Evolutionary conservation across 495 filamentous ascomycete species (phyloP).

Genomic region (Aspergillus egyptiacus): DNA sequence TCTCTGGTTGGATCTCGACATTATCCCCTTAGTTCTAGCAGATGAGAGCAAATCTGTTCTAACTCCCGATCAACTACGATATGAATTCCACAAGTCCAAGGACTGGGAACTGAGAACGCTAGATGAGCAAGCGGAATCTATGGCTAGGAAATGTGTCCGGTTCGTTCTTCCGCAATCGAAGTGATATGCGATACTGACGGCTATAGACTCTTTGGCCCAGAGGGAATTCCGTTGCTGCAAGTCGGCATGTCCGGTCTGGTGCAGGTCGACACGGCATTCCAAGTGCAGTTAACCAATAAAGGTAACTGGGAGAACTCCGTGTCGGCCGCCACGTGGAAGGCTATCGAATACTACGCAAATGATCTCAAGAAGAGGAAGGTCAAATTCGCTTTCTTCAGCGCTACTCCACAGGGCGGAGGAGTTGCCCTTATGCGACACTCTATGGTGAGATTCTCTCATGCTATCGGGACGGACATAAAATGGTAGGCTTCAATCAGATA

Average conservation of each 20-base stretch:
- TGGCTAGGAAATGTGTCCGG: slow-evolving; percentile 76
- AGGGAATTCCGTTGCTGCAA: slow-evolving; percentile 63
- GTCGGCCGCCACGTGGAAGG: slow-evolving; percentile 57
- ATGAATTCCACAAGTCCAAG: background rate
- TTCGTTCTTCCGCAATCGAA: slow-evolving; percentile 29
- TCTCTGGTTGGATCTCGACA: slow-evolving; percentile 77
- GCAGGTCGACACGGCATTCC: slow-evolving; percentile 63
- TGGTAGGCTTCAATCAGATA: slow-evolving; percentile 59
- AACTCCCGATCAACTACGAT: slow-evolving; percentile 11
- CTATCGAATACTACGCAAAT: slow-evolving; percentile 59
- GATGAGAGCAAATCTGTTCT: slow-evolving; percentile 23
- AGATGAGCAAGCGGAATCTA: slow-evolving; percentile 82
- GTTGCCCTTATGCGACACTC: slow-evolving; percentile 88
- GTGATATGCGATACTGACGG: slow-evolving; percentile 5
- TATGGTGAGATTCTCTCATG: slow-evolving; percentile 64
- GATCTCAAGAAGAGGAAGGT: slow-evolving; percentile 60
- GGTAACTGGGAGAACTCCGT: slow-evolving; percentile 63
- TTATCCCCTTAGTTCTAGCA: slow-evolving; percentile 58
- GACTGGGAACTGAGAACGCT: slow-evolving; percentile 51
- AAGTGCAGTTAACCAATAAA: slow-evolving; percentile 52
- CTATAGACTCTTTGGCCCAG: slow-evolving; percentile 68
- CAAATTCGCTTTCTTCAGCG: slow-evolving; percentile 79
- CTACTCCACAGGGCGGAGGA: slow-evolving; percentile 81
- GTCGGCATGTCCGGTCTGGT: slow-evolving; percentile 71
- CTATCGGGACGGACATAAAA: slow-evolving; percentile 60